phyloP scores from a whole-genome alignment of 202 grass and related monocot species.

The Alloteropsis angusta region DNA sequence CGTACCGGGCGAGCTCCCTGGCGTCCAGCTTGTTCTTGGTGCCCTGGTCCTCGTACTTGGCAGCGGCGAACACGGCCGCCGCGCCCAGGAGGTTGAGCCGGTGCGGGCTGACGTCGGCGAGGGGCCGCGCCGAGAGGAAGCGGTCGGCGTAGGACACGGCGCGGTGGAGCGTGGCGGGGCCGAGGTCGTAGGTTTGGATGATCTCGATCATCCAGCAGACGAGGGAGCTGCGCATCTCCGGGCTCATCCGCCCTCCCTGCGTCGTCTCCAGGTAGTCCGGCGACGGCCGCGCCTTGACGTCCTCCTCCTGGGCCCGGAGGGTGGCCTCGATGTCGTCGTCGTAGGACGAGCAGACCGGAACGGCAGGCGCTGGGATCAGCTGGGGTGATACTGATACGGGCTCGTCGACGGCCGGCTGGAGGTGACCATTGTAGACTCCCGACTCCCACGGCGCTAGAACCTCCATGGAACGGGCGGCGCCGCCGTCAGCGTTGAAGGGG shows the following conservation, averaged over 20 bases:
- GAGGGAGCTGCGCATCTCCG: background rate
- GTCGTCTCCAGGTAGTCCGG: conserved; percentile 12
- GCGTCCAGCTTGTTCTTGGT: background rate
- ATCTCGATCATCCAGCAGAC: background rate
- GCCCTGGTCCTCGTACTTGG: conserved; percentile 13
- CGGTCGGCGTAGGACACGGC: conserved; percentile 31
- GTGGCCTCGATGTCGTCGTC: conserved; percentile 20
- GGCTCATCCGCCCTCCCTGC: background rate
- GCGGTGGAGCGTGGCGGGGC: conserved; percentile 17
- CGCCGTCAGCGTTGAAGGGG: background rate
- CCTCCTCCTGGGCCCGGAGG: conserved; percentile 5
- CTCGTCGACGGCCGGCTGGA: background rate
- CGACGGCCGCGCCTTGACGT: background rate
- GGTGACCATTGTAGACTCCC: background rate
- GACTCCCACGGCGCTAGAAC: background rate
- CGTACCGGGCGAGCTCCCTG: background rate
- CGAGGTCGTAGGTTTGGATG: background rate
- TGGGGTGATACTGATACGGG: background rate
- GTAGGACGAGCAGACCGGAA: background rate
- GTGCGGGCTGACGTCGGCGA: background rate
- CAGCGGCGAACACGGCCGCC: conserved; percentile 4
- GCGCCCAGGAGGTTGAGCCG: conserved; percentile 8
- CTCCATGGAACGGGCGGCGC: background rate
- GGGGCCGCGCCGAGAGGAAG: background rate
- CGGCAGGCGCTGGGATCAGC: background rate